phyloP scores from a whole-genome alignment of 2,329 filamentous ascomycete species.

The Emergomyces orientalis region DNA sequence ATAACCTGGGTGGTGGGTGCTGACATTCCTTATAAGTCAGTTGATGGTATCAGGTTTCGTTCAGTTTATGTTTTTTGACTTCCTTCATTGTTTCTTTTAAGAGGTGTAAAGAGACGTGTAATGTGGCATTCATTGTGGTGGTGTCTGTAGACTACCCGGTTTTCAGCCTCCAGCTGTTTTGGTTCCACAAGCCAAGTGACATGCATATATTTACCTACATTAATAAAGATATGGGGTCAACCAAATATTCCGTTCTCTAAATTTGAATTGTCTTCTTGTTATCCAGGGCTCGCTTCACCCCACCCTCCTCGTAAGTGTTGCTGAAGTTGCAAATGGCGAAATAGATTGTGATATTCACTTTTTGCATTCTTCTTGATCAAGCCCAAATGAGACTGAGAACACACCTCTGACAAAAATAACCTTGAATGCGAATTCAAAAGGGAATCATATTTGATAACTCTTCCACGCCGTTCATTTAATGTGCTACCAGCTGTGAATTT shows the following conservation, averaged over 20 bases:
- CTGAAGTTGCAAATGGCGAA: background rate
- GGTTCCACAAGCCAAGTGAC: slow-evolving; percentile 1
- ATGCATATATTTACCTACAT: background rate
- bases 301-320: background rate
- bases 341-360: background rate
- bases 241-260: background rate
- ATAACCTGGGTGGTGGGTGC: too few relatives aligned
- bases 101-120: background rate
- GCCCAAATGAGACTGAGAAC: background rate
- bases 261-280: background rate
- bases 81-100: background rate
- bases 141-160: background rate
- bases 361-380: background rate
- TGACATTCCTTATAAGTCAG: background rate
- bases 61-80: background rate
- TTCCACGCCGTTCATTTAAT: background rate
- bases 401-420: background rate
- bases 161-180: background rate
- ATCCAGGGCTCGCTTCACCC: background rate
- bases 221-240: background rate
- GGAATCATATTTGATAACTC: background rate
- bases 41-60: background rate
- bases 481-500: background rate
- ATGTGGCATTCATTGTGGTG: background rate
- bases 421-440: background rate